Percentiles rank a stretch among this genome's conserved stretches.
These are phyloP conservation scores for Cystofilobasidium bisporidii DNA, from an alignment of 768 basidiomycete genomes.

Conservation along the genomic window DNA sequence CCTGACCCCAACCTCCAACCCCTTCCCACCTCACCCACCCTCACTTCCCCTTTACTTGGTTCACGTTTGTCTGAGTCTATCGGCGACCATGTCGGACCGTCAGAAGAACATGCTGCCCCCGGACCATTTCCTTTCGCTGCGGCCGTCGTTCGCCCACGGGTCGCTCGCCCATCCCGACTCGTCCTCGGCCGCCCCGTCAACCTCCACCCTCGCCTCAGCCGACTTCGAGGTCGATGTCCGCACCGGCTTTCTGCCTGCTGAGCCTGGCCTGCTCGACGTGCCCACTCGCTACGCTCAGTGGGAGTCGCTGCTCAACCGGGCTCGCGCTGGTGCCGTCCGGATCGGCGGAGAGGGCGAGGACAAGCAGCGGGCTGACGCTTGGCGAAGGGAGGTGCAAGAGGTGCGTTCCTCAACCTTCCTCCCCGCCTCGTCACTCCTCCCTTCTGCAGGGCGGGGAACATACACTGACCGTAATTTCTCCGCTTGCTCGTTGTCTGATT, in stretches of 20 bases:
- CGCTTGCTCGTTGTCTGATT: neutral
- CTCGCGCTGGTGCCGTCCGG: slow-evolving; percentile 37
- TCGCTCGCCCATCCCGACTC: slow-evolving; percentile 30
- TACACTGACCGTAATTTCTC: neutral
- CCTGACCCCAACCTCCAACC: no score
- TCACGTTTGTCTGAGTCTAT: no score
- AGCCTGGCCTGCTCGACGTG: slow-evolving; percentile 43
- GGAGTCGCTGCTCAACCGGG: slow-evolving; percentile 56
- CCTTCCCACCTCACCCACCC: no score
- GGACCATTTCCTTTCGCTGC: slow-evolving; percentile 33
- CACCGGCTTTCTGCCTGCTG: slow-evolving; percentile 79
- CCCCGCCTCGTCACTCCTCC: no score
- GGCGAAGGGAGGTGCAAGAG: slow-evolving; percentile 47
- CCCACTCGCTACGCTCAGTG: slow-evolving; percentile 58
- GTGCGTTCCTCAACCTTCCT: slow-evolving; percentile 8
- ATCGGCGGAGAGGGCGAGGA: slow-evolving; percentile 19
- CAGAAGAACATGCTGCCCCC: slow-evolving; percentile 24
- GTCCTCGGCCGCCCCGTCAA: slow-evolving; percentile 41
- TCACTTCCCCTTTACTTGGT: no score
- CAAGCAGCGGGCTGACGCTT: slow-evolving; percentile 38
- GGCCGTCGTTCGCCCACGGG: slow-evolving; percentile 30
- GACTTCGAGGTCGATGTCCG: slow-evolving; percentile 87
- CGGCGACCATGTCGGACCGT: no score
- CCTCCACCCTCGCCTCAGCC: slow-evolving; percentile 62
- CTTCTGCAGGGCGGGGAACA: no score